Evolutionary conservation across 495 filamentous ascomycete genomes (phyloP).

Genomic region (Pyronema domesticum): DNA sequence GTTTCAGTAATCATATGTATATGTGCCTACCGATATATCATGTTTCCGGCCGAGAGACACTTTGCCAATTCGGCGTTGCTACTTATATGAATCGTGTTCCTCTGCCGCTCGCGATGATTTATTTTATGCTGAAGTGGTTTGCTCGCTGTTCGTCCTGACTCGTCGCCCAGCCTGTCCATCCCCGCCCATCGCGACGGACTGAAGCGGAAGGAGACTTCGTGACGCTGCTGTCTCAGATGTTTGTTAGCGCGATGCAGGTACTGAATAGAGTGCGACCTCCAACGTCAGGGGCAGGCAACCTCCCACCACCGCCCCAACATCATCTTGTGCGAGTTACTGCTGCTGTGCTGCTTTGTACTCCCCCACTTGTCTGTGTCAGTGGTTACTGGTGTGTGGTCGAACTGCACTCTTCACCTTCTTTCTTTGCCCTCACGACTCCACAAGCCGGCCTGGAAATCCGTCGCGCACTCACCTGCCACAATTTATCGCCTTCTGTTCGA

Average conservation of each 20-base stretch:
- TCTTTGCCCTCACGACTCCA: background rate
- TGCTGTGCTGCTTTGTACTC: background rate
- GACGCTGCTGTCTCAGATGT: background rate
- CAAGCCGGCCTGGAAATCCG: background rate
- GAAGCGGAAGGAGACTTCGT: background rate
- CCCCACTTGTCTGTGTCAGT: no score
- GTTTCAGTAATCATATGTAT: background rate
- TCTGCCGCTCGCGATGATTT: background rate
- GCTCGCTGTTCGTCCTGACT: background rate
- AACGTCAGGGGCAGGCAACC: slow-evolving; percentile 1
- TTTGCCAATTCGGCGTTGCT: no score
- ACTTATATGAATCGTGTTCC: no score
- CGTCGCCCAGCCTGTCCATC: no score
- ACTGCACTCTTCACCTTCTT: background rate
- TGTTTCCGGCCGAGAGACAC: no score
- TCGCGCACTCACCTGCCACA: background rate
- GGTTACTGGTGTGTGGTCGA: no score
- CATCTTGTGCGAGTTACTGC: background rate
- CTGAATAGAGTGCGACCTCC: background rate
- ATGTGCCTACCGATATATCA: background rate
- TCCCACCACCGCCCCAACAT: background rate
- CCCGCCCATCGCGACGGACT: background rate
- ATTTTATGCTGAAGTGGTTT: background rate
- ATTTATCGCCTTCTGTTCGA: background rate
- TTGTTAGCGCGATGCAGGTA: slow-evolving; percentile 1